Percentiles rank a stretch among this genome's conserved stretches.
Evolutionary conservation across 805 yeast species (phyloP).

Genomic region (Candida ortonii): DNA sequence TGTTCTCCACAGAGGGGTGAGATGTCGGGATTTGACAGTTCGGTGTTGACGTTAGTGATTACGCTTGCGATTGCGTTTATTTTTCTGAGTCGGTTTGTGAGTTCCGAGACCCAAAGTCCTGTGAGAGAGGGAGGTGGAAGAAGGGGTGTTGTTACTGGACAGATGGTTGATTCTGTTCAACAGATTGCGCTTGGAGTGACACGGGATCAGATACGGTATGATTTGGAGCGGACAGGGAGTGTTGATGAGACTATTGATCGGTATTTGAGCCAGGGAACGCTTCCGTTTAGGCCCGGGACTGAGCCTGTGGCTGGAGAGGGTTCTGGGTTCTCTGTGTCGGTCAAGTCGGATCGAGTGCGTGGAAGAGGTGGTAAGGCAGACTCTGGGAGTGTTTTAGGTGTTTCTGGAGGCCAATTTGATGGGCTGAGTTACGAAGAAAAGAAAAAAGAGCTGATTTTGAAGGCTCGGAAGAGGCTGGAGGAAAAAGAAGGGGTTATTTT

Average conservation of each 20-base stretch:
- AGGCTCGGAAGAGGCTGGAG: constrained; percentile 56
- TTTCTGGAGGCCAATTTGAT: constrained; percentile 28
- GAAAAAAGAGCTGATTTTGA: constrained; percentile 55
- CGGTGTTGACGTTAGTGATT: constrained; percentile 49
- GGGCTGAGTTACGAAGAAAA: constrained; percentile 48
- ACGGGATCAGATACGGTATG: constrained; percentile 67
- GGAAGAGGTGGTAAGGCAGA: neutral
- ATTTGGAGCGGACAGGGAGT: constrained; percentile 72
- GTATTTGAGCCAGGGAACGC: constrained; percentile 56
- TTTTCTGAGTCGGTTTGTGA: constrained; percentile 62
- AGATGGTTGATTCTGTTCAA: constrained; percentile 84
- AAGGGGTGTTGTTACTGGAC: constrained; percentile 36
- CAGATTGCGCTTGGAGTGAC: constrained; percentile 75
- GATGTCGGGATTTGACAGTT: constrained; percentile 24
- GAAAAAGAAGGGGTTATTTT: constrained; percentile 20
- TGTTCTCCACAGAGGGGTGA: neutral
- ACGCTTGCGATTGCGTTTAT: constrained; percentile 53
- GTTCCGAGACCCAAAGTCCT: constrained; percentile 42
- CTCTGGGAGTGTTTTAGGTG: neutral
- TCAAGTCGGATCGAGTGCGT: too few relatives aligned
- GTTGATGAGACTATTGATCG: constrained; percentile 79
- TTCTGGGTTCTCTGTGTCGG: constrained; percentile 1
- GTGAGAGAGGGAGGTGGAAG: constrained; percentile 1
- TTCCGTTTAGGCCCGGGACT: constrained; percentile 39
- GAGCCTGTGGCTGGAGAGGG: constrained; percentile 3